Evolutionary conservation across 1,284 basidiomycete species (phyloP), one percentile per base, ranked within the genome.

Genomic region (Ustilago lituana): DNA sequence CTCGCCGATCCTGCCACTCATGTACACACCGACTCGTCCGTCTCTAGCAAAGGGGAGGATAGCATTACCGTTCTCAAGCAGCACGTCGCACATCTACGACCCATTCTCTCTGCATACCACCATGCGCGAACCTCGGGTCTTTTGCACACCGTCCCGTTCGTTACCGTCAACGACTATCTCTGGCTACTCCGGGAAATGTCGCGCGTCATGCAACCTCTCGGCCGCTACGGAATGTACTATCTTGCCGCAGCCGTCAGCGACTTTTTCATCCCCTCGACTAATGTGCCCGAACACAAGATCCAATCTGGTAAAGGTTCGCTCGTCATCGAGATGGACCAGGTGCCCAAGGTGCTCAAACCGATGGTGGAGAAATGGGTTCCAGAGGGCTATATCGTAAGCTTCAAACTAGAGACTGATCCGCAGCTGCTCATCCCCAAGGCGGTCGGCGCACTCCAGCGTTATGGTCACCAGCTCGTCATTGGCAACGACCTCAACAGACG

Each of bases 181-280:
- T 98, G 92, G 89, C 85, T 97, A 5, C 84, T 98, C 26, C 88
- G 91, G 26, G 91, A 90, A 0, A 87, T 97, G 46, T 90, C 90
- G 64, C 76, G 79, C 9, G 83, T 82, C 6, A 85, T 88, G 85
- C 85, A 86, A 12, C 84, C 87, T 0, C 79, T 95, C 2, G 88
- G 90, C 1, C 84, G 91, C 50, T 86, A 85, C 31, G 90, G 89
- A 1, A 88, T 98, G 88, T 98, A 93, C 84, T 98, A 98, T 81
- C 89, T 98, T 49, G 95, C 95, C 12, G 95, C 95, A 0, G 96
- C 96, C 1, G 96, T 98, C 39, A 94, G 91, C 82, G 95, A 98
- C 83, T 98, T 98, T 82, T 98, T 97, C 85, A 85, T 98, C 37
- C 95, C 95, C 0, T 86, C 88, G 46, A 91, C 94, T 78, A 90